Evolutionary conservation across 257 asterid genomes (phyloP).

Genomic region (Anisodus tanguticus): DNA sequence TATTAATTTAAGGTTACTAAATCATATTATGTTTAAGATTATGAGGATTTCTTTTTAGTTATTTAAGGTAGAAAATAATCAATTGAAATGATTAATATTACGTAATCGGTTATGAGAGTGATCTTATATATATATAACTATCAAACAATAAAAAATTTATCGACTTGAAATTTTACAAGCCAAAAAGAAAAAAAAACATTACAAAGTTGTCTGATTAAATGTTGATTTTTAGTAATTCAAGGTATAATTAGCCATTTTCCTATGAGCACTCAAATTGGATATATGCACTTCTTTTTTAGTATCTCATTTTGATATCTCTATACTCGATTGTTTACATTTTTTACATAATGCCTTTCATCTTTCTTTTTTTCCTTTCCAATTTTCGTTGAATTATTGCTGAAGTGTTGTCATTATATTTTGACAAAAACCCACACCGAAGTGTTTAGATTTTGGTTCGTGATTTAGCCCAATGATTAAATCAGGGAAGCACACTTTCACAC

Average conservation of each 20-base stretch:
- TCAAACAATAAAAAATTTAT: not conserved
- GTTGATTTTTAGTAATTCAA: not conserved
- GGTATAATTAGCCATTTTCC: not conserved
- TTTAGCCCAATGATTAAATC: not conserved
- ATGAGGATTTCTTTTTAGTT: not conserved
- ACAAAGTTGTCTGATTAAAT: not conserved
- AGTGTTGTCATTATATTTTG: not conserved
- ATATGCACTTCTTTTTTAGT: not conserved
- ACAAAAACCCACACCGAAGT: too few relatives aligned
- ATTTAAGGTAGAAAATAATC: not conserved
- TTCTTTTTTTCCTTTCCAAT: not conserved
- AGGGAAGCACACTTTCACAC: not conserved
- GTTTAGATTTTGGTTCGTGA: not conserved
- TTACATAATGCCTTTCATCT: not conserved
- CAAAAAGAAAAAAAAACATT: not conserved
- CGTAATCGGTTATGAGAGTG: not conserved
- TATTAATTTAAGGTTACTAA: not conserved
- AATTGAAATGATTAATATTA: not conserved
- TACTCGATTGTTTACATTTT: not conserved
- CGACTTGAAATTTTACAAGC: not conserved
- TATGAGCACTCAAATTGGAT: not conserved
- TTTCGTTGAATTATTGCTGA: not conserved
- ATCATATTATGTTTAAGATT: not conserved
- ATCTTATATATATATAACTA: not conserved
- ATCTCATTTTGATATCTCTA: not conserved